These are phyloP conservation scores for Thecaphora thlaspeos DNA, from an alignment of 1,284 basidiomycete species.

Conservation along the genomic window DNA sequence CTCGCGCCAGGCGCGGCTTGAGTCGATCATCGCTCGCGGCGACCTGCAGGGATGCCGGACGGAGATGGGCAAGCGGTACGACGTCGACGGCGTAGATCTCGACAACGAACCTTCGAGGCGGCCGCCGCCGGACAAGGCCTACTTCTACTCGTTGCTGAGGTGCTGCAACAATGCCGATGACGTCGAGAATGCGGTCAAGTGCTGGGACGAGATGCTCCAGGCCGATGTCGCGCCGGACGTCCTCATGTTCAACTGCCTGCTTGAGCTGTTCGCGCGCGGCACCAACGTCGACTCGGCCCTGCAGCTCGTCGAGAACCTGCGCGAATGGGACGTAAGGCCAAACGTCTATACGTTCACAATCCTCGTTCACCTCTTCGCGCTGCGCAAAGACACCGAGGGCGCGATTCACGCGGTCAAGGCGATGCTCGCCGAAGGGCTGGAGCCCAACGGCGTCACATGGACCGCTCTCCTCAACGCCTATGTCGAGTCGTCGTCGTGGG, in stretches of 20 bases:
- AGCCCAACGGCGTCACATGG: constrained; percentile 51
- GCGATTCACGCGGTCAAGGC: constrained; percentile 71
- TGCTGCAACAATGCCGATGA: constrained; percentile 20
- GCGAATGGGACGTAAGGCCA: constrained; percentile 62
- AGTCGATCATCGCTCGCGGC: constrained; percentile 10
- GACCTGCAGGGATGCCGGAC: constrained; percentile 15
- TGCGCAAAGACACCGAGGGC: constrained; percentile 67
- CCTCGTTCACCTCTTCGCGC: constrained; percentile 70
- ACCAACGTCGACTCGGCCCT: constrained; percentile 60
- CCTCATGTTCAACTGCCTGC: constrained; percentile 22
- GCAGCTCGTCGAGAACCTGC: constrained; percentile 68
- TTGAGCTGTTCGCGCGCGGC: constrained; percentile 23
- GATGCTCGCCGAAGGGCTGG: constrained; percentile 58
- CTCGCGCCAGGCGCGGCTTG: not conserved
- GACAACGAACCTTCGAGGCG: constrained; percentile 6
- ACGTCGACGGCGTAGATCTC: constrained; percentile 10
- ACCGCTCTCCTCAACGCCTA: constrained; percentile 78
- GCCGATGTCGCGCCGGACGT: constrained; percentile 9
- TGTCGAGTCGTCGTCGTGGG: constrained; percentile 78
- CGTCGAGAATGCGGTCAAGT: constrained; percentile 19
- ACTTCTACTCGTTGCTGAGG: constrained; percentile 12
- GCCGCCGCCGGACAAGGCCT: constrained; percentile 8
- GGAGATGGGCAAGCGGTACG: constrained; percentile 8
- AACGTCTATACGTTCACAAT: constrained; percentile 64
- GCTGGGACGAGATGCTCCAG: constrained; percentile 12